Conservation (phyloP, 179 eudicot species). For the Carnegiea gigantea region DNA sequence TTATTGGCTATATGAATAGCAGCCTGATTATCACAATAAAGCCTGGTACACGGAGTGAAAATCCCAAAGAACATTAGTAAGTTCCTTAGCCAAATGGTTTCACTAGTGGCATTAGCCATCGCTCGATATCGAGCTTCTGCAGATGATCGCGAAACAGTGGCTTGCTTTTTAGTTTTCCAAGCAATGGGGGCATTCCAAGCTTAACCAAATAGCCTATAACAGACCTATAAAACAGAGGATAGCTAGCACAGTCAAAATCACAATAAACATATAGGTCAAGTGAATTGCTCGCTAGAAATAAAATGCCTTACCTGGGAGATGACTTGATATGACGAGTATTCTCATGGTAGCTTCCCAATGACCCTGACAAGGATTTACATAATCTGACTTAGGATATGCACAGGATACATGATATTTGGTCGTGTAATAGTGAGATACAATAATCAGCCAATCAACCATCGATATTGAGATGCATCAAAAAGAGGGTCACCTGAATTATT, state of each 20-base stretch:
- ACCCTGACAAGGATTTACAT: neutral
- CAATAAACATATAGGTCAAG: neutral
- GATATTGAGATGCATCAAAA: neutral
- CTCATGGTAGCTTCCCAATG: neutral
- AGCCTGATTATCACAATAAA: no score
- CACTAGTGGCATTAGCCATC: neutral
- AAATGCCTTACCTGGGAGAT: neutral
- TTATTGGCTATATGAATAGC: no score
- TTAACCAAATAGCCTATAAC: neutral
- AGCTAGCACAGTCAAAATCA: neutral
- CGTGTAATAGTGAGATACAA: neutral
- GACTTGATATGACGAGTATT: neutral
- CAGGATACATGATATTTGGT: neutral
- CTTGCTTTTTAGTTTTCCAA: neutral
- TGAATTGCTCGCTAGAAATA: no score
- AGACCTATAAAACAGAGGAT: neutral
- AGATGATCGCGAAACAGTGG: neutral
- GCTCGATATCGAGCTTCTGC: neutral
- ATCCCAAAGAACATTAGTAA: no score
- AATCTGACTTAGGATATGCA: neutral
- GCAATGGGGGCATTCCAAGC: neutral
- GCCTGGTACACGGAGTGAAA: no score
- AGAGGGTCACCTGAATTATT: neutral
- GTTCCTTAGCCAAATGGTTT: neutral
- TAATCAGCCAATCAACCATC: neutral